Evolutionary conservation across 73 alveolate species (phyloP).

Genomic region (Stentor roeselii): DNA sequence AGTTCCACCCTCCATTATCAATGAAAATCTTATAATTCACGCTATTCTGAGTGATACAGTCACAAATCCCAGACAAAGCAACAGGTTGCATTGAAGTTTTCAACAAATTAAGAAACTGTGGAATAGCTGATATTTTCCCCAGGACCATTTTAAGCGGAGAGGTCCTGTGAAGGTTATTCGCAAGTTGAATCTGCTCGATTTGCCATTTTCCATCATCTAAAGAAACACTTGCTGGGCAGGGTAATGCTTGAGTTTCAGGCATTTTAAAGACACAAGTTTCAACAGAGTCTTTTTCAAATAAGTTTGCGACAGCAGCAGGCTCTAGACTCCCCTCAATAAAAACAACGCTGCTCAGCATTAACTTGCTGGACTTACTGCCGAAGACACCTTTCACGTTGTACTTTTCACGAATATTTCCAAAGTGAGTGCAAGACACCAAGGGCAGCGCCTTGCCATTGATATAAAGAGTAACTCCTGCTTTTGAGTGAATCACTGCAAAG

Average conservation of each 20-base stretch:
- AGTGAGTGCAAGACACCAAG: neutral
- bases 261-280: neutral
- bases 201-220: neutral
- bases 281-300: neutral
- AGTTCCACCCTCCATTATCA: conserved; percentile 19
- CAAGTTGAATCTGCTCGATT: neutral
- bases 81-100: conserved; percentile 7
- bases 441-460: neutral
- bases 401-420: neutral
- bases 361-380: neutral
- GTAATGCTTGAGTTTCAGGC: neutral
- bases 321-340: neutral
- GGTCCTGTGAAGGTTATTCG: neutral
- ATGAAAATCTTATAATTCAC: neutral
- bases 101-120: neutral
- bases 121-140: neutral
- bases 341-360: neutral
- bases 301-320: neutral
- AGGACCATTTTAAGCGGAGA: neutral
- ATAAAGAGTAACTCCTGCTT: conserved; percentile 13
- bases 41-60: neutral
- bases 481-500: neutral
- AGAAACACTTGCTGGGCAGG: neutral
- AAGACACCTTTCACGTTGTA: neutral
- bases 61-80: neutral